Conservation (phyloP, 1,284 basidiomycete species). For the Coriolopsis trogii region DNA sequence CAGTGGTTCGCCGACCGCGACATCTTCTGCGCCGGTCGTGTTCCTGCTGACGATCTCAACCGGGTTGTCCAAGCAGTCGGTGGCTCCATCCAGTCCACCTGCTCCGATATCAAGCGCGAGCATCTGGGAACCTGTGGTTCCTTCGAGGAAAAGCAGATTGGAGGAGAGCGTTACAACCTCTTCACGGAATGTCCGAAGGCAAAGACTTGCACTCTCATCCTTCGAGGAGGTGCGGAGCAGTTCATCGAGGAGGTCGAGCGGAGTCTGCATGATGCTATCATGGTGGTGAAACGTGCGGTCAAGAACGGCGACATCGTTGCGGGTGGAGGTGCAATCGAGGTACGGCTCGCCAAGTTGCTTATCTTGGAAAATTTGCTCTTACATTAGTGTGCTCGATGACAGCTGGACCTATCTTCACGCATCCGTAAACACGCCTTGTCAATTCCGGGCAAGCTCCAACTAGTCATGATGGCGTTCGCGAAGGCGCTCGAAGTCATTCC, state of each 20-base stretch:
- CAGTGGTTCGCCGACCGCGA: constrained; percentile 99
- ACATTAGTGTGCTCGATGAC: constrained; percentile 5
- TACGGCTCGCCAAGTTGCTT: constrained; percentile 36
- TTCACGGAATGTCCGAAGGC: constrained; percentile 94
- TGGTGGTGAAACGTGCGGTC: constrained; percentile 98
- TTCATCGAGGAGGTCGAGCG: constrained; percentile 99
- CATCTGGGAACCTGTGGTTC: constrained; percentile 91
- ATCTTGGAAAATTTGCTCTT: constrained; percentile 3
- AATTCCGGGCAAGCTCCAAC: constrained; percentile 95
- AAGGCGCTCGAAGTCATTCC: constrained; percentile 98
- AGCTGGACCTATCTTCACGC: constrained; percentile 97
- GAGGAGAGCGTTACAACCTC: constrained; percentile 96
- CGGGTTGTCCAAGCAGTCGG: constrained; percentile 96
- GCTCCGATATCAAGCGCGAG: constrained; percentile 88
- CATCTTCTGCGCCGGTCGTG: constrained; percentile 99
- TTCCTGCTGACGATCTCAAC: constrained; percentile 89
- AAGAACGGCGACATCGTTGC: constrained; percentile 96
- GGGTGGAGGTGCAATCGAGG: constrained; percentile 97
- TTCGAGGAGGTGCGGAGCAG: constrained; percentile 97
- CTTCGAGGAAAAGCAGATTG: constrained; percentile 96
- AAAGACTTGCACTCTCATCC: constrained; percentile 96
- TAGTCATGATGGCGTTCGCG: constrained; percentile 95
- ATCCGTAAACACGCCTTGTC: constrained; percentile 90
- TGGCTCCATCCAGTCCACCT: constrained; percentile 94
- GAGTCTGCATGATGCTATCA: constrained; percentile 97